These are phyloP conservation scores for Spizellomyces punctatus DNA, from an alignment of 192 early-diverging fungal species.

Conservation along the genomic window DNA sequence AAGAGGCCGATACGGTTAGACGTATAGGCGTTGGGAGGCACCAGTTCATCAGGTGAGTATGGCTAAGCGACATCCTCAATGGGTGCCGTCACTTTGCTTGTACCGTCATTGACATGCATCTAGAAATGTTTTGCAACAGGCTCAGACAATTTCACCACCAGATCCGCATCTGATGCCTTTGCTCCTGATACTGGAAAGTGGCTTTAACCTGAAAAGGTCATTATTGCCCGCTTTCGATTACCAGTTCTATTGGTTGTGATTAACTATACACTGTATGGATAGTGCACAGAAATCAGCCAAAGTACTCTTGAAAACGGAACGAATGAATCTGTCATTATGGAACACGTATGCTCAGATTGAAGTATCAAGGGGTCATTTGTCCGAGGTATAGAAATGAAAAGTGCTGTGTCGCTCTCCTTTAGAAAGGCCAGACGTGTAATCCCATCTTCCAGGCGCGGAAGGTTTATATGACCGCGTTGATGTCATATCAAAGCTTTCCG, in stretches of 20 bases:
- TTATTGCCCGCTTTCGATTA: background rate
- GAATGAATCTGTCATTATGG: conserved; percentile 48
- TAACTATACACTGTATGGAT: too few species aligned
- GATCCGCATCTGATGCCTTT: background rate
- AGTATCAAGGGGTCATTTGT: conserved; percentile 25
- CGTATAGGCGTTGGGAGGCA: conserved; percentile 6
- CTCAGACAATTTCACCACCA: background rate
- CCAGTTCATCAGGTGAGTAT: conserved; percentile 14
- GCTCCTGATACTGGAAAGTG: conserved; percentile 32
- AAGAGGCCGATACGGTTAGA: conserved; percentile 15
- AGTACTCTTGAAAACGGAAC: conserved; percentile 37
- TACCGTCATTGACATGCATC: background rate
- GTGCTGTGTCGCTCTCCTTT: background rate
- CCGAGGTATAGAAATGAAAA: conserved; percentile 22
- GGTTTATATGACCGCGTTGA: conserved; percentile 43
- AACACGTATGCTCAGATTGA: conserved; percentile 42
- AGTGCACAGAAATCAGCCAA: conserved; percentile 45
- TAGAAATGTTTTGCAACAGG: conserved; percentile 30
- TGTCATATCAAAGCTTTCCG: conserved; percentile 36
- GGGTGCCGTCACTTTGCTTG: too few species aligned
- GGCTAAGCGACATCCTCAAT: too few species aligned
- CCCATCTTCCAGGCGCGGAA: conserved; percentile 38
- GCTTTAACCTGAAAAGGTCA: conserved; percentile 20
- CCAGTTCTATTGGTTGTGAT: too few species aligned
- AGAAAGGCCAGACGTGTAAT: too few species aligned